Evolutionary conservation across 306 rosid species (phyloP).

Genomic region (Vigna reflexopilosa): DNA sequence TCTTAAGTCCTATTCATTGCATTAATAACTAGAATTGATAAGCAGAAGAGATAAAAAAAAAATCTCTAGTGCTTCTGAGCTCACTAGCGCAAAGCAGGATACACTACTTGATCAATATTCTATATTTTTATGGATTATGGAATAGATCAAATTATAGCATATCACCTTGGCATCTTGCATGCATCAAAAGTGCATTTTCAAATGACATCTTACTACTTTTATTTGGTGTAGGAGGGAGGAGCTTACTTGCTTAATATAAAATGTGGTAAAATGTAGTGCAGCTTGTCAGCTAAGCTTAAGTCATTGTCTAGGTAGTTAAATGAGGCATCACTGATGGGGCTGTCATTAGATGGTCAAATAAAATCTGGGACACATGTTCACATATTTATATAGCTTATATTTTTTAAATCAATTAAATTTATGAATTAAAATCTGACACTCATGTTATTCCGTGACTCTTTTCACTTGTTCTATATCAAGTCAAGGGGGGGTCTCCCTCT

Average conservation of each 20-base stretch:
- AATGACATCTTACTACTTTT: constrained; percentile 3
- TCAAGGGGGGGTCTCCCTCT: neutral
- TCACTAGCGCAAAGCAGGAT: neutral
- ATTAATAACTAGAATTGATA: constrained; percentile 16
- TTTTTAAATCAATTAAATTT: neutral
- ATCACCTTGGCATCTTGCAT: neutral
- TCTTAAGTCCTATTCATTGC: neutral
- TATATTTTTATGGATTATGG: neutral
- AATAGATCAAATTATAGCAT: constrained; percentile 10
- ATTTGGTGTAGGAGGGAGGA: neutral
- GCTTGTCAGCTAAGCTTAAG: too few species aligned
- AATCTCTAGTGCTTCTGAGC: neutral
- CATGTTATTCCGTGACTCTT: neutral
- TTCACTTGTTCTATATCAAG: neutral
- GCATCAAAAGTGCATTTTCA: neutral
- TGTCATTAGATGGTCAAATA: too few species aligned
- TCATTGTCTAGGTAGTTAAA: too few species aligned
- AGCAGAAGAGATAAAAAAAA: constrained; percentile 13
- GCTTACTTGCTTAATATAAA: neutral
- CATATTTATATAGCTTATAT: too few species aligned
- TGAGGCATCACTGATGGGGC: too few species aligned
- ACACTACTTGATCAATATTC: neutral
- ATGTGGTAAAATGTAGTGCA: too few species aligned
- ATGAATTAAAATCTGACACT: constrained; percentile 3
- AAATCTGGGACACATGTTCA: too few species aligned